These are phyloP conservation scores for Clonostachys sp. DNA, from an alignment of 2,329 filamentous ascomycete species.

Conservation along the genomic window DNA sequence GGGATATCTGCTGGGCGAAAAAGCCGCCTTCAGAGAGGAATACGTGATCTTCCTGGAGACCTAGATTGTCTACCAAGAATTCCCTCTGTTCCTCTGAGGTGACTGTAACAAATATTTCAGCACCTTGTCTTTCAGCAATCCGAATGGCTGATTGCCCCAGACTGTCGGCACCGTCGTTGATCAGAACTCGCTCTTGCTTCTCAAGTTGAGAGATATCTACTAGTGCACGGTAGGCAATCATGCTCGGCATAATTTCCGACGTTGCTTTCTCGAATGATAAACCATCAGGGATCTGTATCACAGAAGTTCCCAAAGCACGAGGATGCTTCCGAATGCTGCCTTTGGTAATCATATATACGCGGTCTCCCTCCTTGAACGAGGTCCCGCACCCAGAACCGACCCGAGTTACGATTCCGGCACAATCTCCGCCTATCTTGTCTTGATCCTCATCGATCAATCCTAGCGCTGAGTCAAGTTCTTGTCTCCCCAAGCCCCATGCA, in stretches of 20 bases:
- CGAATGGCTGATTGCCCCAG: slow-evolving; percentile 24
- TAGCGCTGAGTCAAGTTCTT: slow-evolving; percentile 7
- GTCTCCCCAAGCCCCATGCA: slow-evolving; percentile 11
- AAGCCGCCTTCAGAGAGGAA: slow-evolving; percentile 16
- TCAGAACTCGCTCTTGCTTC: slow-evolving; percentile 16
- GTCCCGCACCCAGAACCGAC: slow-evolving; percentile 6
- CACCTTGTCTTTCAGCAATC: slow-evolving; percentile 14
- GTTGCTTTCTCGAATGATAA: slow-evolving; percentile 16
- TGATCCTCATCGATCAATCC: slow-evolving; percentile 9
- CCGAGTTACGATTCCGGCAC: slow-evolving; percentile 9
- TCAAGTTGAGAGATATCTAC: slow-evolving; percentile 10
- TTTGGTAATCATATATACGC: slow-evolving; percentile 9
- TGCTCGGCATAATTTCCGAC: not conserved
- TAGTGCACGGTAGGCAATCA: slow-evolving; percentile 1
- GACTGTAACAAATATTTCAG: slow-evolving; percentile 12
- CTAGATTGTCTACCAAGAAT: slow-evolving; percentile 14
- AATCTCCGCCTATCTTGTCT: slow-evolving; percentile 5
- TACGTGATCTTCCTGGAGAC: slow-evolving; percentile 20
- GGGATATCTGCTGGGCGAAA: slow-evolving; percentile 18
- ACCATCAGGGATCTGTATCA: slow-evolving; percentile 6
- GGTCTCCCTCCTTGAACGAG: slow-evolving; percentile 5
- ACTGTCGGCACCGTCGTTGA: slow-evolving; percentile 24
- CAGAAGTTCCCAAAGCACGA: not conserved
- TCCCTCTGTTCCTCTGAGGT: slow-evolving; percentile 18
- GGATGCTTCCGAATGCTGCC: slow-evolving; percentile 15